Evolutionary conservation across 352 stramenopile genomes (phyloP).

Genomic region (Phytophthora kernoviae): DNA sequence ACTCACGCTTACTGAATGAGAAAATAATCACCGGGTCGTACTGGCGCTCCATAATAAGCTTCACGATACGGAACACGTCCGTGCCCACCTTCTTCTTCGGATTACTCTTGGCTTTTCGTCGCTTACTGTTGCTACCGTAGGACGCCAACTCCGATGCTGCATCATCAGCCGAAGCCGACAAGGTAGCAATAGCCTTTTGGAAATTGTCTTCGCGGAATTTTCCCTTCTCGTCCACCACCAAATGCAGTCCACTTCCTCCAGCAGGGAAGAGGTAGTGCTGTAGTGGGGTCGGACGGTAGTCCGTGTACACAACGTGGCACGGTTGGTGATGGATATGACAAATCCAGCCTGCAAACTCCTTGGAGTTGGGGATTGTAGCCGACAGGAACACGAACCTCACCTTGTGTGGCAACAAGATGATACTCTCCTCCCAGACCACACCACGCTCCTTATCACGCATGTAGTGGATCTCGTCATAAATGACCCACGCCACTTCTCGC

Average conservation of each 20-base stretch:
- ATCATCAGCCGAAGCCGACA: conserved; percentile 62
- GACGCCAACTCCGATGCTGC: conserved; percentile 80
- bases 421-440: conserved; percentile 99
- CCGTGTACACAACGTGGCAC: conserved; percentile 99
- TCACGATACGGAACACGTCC: conserved; percentile 98
- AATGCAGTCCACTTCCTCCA: conserved; percentile 95
- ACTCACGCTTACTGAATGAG: conserved; percentile 99
- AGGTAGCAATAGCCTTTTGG: conserved; percentile 89
- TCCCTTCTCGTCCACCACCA: conserved; percentile 99
- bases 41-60: conserved; percentile 97
- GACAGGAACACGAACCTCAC: conserved; percentile 99
- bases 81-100: conserved; percentile 92
- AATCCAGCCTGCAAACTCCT: conserved; percentile 98
- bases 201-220: conserved; percentile 99
- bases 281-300: conserved; percentile 98
- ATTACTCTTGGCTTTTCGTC: conserved; percentile 58
- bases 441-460: conserved; percentile 99
- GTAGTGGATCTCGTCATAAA: conserved; percentile 99
- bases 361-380: conserved; percentile 99
- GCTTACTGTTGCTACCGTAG: conserved; percentile 80
- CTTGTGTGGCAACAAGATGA: conserved; percentile 98
- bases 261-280: conserved; percentile 99
- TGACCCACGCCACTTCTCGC: conserved; percentile 98
- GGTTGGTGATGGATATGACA: conserved; percentile 99
- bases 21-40: conserved; percentile 99